Evolutionary conservation across 1,284 basidiomycete genomes (phyloP).

Genomic region (Leccinum laetum): DNA sequence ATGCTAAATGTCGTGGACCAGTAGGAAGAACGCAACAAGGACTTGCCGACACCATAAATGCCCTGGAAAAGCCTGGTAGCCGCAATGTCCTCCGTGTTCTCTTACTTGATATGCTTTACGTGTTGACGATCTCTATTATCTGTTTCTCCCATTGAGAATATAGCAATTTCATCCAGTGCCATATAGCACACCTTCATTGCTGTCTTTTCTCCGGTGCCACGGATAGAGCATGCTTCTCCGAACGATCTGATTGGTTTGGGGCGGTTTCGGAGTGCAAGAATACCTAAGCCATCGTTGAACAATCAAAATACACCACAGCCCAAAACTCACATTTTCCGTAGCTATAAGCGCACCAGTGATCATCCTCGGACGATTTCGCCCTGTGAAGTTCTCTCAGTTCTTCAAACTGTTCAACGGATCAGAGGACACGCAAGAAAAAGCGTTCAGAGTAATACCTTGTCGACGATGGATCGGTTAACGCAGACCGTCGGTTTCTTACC

Average conservation of each 20-base stretch:
- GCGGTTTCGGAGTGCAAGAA: slow-evolving; percentile 51
- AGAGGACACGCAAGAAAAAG: slow-evolving; percentile 1
- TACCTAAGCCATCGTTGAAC: slow-evolving; percentile 40
- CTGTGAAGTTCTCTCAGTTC: slow-evolving; percentile 62
- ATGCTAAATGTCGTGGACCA: not conserved
- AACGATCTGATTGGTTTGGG: slow-evolving; percentile 61
- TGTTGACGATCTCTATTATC: slow-evolving; percentile 79
- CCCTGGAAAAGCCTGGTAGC: slow-evolving; percentile 63
- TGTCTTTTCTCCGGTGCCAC: slow-evolving; percentile 73
- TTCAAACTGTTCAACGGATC: slow-evolving; percentile 44
- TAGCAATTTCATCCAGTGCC: too few relatives aligned
- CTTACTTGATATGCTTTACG: slow-evolving; percentile 62
- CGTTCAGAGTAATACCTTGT: slow-evolving; percentile 47
- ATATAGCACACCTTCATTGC: slow-evolving; percentile 62
- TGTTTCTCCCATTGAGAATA: slow-evolving; percentile 28
- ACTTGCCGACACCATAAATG: slow-evolving; percentile 84
- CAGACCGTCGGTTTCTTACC: slow-evolving; percentile 35
- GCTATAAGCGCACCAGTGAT: slow-evolving; percentile 60
- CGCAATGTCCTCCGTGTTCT: slow-evolving; percentile 59
- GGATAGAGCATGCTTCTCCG: slow-evolving; percentile 62
- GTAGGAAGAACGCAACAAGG: not conserved
- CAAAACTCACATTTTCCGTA: slow-evolving; percentile 56
- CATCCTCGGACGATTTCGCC: slow-evolving; percentile 53
- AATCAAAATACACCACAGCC: not conserved
- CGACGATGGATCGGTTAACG: slow-evolving; percentile 66